These are phyloP conservation scores for Pseudogymnoascus sp. DNA, from an alignment of 2,329 filamentous ascomycete species.

Conservation along the genomic window DNA sequence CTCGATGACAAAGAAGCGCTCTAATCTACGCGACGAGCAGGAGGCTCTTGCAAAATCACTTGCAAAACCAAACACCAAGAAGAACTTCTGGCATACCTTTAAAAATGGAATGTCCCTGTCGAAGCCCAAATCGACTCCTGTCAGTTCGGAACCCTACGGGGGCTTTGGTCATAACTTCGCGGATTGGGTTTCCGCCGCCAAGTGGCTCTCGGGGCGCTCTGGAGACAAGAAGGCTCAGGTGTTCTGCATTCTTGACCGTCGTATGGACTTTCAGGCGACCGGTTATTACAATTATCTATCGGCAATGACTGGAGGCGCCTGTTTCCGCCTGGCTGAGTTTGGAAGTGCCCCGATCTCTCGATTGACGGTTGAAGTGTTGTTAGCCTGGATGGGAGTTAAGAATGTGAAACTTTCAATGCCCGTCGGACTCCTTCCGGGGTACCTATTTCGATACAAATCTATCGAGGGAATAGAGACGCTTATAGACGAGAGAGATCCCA, in stretches of 20 bases:
- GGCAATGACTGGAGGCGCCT: background rate
- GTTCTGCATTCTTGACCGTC: slow-evolving; percentile 34
- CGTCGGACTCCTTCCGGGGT: background rate
- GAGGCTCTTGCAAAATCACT: background rate
- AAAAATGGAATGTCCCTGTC: background rate
- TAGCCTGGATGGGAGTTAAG: slow-evolving; percentile 1
- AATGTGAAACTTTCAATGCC: background rate
- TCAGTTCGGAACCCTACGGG: slow-evolving; percentile 24
- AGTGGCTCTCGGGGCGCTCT: slow-evolving; percentile 24
- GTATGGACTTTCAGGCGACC: slow-evolving; percentile 14
- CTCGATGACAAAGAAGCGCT: slow-evolving; percentile 1
- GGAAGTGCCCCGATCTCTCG: background rate
- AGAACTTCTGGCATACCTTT: background rate
- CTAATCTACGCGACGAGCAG: background rate
- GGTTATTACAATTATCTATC: slow-evolving; percentile 2
- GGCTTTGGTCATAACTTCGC: slow-evolving; percentile 31
- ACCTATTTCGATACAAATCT: background rate
- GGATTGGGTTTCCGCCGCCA: slow-evolving; percentile 38
- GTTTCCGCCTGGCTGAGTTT: background rate
- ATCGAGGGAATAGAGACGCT: background rate
- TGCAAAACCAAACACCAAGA: background rate
- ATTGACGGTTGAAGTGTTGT: background rate
- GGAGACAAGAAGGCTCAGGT: slow-evolving; percentile 37
- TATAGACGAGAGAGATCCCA: background rate
- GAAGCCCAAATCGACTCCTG: background rate